phyloP scores from a whole-genome alignment of 305 asterid genomes.

The Plantago coronopus region DNA sequence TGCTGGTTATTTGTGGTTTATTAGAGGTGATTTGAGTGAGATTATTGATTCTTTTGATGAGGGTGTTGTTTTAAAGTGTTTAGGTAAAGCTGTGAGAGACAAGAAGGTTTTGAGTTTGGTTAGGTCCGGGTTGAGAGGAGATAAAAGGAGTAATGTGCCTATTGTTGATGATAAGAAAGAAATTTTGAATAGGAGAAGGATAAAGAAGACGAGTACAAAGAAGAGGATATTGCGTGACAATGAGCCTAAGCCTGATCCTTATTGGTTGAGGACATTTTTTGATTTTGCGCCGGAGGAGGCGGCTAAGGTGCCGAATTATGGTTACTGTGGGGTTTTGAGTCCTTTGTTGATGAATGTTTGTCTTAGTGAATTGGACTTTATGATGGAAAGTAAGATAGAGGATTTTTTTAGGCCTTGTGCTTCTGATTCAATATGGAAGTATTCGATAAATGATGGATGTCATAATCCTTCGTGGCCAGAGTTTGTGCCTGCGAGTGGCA shows the following conservation, averaged over 20 bases:
- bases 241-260: slow-evolving; percentile 92
- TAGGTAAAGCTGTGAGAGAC: slow-evolving; percentile 60
- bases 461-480: slow-evolving; percentile 99
- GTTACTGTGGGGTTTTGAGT: slow-evolving; percentile 79
- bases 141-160: slow-evolving; percentile 5
- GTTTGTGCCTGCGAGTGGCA: slow-evolving; percentile 90
- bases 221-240: slow-evolving; percentile 68
- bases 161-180: slow-evolving; percentile 33
- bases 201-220: slow-evolving; percentile 66
- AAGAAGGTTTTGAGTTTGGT: slow-evolving; percentile 71
- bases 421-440: slow-evolving; percentile 79
- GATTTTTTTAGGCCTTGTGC: slow-evolving; percentile 68
- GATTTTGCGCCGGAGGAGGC: slow-evolving; percentile 92
- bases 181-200: slow-evolving; percentile 36
- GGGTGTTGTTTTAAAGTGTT: slow-evolving; percentile 42
- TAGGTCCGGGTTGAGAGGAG: slow-evolving; percentile 51
- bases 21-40: slow-evolving; percentile 73
- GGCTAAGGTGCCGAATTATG: slow-evolving; percentile 68
- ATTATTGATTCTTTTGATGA: slow-evolving; percentile 39
- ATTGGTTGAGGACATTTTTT: slow-evolving; percentile 80
- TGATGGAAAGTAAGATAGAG: slow-evolving; percentile 63
- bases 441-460: slow-evolving; percentile 75
- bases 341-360: slow-evolving; percentile 72
- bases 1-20: slow-evolving; percentile 94
- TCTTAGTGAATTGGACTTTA: slow-evolving; percentile 61